Evolutionary conservation across 352 stramenopile genomes (phyloP), one percentile per base, ranked within the genome.

Genomic region (Pythium phragmitis): DNA sequence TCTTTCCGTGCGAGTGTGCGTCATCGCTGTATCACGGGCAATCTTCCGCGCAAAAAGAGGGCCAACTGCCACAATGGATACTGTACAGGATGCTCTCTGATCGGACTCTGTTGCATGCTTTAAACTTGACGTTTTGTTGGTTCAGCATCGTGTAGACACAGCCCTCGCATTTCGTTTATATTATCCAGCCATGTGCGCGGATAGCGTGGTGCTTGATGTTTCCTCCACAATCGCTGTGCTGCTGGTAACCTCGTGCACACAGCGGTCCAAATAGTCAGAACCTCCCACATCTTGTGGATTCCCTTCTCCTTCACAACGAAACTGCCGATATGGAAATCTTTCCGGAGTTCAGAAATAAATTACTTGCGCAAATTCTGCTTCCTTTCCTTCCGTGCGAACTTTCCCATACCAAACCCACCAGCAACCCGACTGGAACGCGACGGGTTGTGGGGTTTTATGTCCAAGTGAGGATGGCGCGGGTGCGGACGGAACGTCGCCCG

Each of bases 341-440:
- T 26, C 9, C 39, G 48, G n/a, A 37, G 33, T 42, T 36, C 45
- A 14, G 19, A 34, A 53, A 53, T 67, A 57, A 43, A 67, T 67
- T 67, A 67, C 60, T 67, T 61, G 12, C 60, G 60, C 52, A 53
- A 23, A 39, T 68, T 68, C 62, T 50, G 45, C 48, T n/a, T 39
- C 13, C 36, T 68, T 63, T 68, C 55, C 39, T 63, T 68, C 53
- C 28, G 8, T 58, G 61, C 58, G 62, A 69, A 69, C 62, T 69
- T 69, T 69, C 62, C 41, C 61, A 43, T 26, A 21, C 30, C 28
- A 57, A 57, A 39, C 45, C 49, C 23, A 46, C 34, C 19, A 26
- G 51, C 39, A 45, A 67, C 59, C 60, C 51, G 43, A 66, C 51
- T 43, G 60, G 19, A 63, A 59, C 56, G 63, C 61, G 61, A 58